Base-by-base conservation (phyloP, 2,329 filamentous ascomycete species). In the Xylariaceae sp. region DNA sequence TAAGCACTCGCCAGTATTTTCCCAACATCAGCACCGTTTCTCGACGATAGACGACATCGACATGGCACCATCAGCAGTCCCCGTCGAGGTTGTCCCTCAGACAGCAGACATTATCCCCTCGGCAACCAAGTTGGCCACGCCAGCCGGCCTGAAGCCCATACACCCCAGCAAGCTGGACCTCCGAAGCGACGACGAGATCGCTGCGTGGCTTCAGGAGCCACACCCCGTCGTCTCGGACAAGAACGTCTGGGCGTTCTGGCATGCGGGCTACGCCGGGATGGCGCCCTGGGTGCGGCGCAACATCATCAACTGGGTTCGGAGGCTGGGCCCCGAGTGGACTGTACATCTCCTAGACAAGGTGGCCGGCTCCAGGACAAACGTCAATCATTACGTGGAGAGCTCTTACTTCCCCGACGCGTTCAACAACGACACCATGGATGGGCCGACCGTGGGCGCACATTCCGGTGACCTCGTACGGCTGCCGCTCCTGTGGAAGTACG, bases 391-490 rank as follows among this genome's bases (percentile, higher is more conserved):
- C 41, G 44, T 68, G 3, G 44, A 61, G 5, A 36, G 52, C 1
- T 54, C 59, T 1, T 48, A 61, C 26, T 58, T 69, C 26, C 61
- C 69, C 0, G 60, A 65, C 11, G 51, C 63, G 0, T 67, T 71
- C 39, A 60, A 67, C 17, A 57, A 66, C 9, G 51, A 59, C 21
- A 64, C 57, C 0, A 72, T 73, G 65, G 57, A 61, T 9, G 69
- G 70, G 0, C 61, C 62, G 0, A 62, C 63, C 36, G 55, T 59
- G 1, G 69, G 64, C 1, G 60, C 59, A 1, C 71, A 75, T 43
- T 62, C 60, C 1, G 66, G 67, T 3, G 72, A 75, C 36, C 56
- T 74, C 1, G 53, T 74, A 4, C 64, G 71, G 1, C 57, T 69
- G 0, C 59, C 66, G 0, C 50, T 66, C 3, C 40, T 71, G 2